Evolutionary conservation across 148 eudicot species (phyloP).

Genomic region (Oxyria digyna): DNA sequence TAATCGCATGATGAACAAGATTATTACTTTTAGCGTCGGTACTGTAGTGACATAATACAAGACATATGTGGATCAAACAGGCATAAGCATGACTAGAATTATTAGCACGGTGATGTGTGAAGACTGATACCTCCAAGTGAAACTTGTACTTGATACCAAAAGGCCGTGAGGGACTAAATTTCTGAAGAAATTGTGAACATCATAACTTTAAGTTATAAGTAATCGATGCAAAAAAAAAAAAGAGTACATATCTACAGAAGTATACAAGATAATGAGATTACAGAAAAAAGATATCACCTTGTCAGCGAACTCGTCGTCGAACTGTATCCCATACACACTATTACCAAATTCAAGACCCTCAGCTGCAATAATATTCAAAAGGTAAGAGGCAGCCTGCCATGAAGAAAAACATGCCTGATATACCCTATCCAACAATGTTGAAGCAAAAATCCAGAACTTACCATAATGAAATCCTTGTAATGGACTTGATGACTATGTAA

Average conservation of each 20-base stretch:
- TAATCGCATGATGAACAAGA: background rate
- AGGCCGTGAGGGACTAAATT: conserved; percentile 77
- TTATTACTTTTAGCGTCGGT: background rate
- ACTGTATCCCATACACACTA: conserved; percentile 87
- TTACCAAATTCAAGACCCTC: conserved; percentile 84
- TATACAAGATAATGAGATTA: background rate
- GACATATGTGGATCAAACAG: background rate
- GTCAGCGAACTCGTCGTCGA: conserved; percentile 65
- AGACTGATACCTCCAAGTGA: conserved; percentile 71
- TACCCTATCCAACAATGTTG: background rate
- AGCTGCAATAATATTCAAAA: conserved; percentile 34
- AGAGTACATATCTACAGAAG: background rate
- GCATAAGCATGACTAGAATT: background rate
- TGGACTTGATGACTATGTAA: background rate
- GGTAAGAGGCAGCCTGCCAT: background rate
- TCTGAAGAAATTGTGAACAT: conserved; percentile 33
- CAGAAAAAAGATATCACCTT: conserved; percentile 33
- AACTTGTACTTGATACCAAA: conserved; percentile 91
- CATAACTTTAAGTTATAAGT: background rate
- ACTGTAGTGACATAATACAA: background rate
- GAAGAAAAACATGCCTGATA: background rate
- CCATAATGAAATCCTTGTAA: background rate
- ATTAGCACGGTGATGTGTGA: background rate
- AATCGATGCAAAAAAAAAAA: background rate
- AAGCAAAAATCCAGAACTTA: background rate